phyloP scores from a whole-genome alignment of 495 filamentous ascomycete species.

The Neurospora africana region DNA sequence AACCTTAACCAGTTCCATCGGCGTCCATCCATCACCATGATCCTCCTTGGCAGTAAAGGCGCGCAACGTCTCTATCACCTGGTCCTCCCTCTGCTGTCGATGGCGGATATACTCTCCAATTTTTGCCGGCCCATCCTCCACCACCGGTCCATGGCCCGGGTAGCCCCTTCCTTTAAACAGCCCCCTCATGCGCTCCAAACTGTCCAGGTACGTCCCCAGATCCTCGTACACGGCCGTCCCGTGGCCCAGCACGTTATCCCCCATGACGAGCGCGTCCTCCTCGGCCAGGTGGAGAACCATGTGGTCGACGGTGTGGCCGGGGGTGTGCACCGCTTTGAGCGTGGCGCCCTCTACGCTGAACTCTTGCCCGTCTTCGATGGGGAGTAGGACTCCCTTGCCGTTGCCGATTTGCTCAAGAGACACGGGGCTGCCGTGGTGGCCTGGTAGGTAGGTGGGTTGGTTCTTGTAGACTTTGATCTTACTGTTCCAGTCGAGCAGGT shows the following conservation, averaged over 20 bases:
- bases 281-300: slow-evolving; percentile 64
- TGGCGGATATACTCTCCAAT: slow-evolving; percentile 77
- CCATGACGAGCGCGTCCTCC: slow-evolving; percentile 83
- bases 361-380: slow-evolving; percentile 57
- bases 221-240: slow-evolving; percentile 91
- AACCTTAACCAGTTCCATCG: slow-evolving; percentile 72
- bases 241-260: slow-evolving; percentile 89
- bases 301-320: slow-evolving; percentile 83
- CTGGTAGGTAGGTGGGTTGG: slow-evolving; percentile 25
- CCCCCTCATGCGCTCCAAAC: slow-evolving; percentile 57
- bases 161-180: slow-evolving; percentile 63
- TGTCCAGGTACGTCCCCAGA: slow-evolving; percentile 59
- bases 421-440: not conserved
- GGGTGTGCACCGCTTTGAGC: slow-evolving; percentile 62
- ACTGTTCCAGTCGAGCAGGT: slow-evolving; percentile 54
- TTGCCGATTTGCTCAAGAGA: not conserved
- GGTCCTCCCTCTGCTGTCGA: slow-evolving; percentile 65
- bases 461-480: slow-evolving; percentile 44
- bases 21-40: slow-evolving; percentile 50
- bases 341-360: slow-evolving; percentile 71
- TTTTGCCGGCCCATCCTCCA: slow-evolving; percentile 53
- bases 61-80: slow-evolving; percentile 61
- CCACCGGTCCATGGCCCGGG: slow-evolving; percentile 74
- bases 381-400: not conserved
- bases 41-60: slow-evolving; percentile 22